Conservation (phyloP, 1,284 basidiomycete genomes). For the Malassezia psittaci region DNA sequence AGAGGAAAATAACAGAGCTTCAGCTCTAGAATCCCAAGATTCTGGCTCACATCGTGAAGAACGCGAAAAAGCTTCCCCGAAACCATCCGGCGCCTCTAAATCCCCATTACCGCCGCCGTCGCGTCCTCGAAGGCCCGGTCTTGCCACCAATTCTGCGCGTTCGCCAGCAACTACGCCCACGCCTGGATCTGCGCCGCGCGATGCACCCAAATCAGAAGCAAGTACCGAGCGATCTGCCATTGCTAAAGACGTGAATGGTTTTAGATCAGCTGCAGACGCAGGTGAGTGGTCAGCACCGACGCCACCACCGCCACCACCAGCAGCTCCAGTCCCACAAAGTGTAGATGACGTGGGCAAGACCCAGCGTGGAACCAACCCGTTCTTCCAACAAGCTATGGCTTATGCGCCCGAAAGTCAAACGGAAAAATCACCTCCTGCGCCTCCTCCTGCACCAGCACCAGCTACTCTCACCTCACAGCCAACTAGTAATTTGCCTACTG, state of each 20-base stretch:
- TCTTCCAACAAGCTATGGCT: constrained; percentile 2
- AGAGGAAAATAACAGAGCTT: constrained; percentile 17
- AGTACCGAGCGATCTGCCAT: too few relatives aligned
- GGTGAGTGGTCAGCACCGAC: background rate
- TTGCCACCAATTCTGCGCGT: constrained; percentile 22
- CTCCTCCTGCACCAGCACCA: constrained; percentile 18
- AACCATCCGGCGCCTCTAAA: background rate
- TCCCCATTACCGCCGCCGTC: background rate
- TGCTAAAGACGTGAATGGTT: too few relatives aligned
- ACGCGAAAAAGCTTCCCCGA: too few relatives aligned
- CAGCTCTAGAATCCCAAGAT: too few relatives aligned
- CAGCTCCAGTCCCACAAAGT: background rate
- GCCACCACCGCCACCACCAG: constrained; percentile 29
- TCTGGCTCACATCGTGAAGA: too few relatives aligned
- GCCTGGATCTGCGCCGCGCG: constrained; percentile 12
- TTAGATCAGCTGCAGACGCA: too few relatives aligned
- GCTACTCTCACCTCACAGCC: constrained; percentile 20
- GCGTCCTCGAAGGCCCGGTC: constrained; percentile 23
- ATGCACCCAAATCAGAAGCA: background rate
- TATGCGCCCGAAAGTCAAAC: constrained; percentile 10
- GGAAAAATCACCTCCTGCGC: constrained; percentile 14
- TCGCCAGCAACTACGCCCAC: constrained; percentile 30
- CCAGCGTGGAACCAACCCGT: background rate
- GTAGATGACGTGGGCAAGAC: background rate
- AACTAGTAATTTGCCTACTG: constrained; percentile 6